These are phyloP conservation scores for Penicillium hesseltinei DNA, from an alignment of 2,329 filamentous ascomycete species.

Conservation along the genomic window DNA sequence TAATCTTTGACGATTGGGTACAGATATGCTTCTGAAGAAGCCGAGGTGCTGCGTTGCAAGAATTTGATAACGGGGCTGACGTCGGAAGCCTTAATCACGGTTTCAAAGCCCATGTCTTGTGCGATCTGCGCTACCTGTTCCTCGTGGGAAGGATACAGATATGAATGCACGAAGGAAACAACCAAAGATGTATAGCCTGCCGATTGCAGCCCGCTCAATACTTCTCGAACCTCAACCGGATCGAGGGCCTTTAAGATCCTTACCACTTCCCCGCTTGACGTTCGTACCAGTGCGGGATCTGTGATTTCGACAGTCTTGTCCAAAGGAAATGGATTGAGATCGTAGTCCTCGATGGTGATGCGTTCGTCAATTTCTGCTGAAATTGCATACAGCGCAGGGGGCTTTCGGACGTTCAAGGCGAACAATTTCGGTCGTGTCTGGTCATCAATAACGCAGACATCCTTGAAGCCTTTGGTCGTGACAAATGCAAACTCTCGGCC, in stretches of 20 bases:
- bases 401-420: not conserved
- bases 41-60: not conserved
- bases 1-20: not conserved
- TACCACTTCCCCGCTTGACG: not conserved
- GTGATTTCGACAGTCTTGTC: not conserved
- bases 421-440: not conserved
- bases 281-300: not conserved
- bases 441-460: not conserved
- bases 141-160: not conserved
- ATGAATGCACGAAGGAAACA: not conserved
- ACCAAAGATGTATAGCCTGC: not conserved
- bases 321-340: not conserved
- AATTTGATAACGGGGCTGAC: not conserved
- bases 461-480: not conserved
- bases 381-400: not conserved
- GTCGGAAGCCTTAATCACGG: not conserved
- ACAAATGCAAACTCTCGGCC: not conserved
- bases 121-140: not conserved
- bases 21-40: not conserved
- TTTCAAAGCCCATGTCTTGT: not conserved
- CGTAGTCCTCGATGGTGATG: not conserved
- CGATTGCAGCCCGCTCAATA: not conserved
- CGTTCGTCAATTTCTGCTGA: not conserved
- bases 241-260: not conserved
- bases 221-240: not conserved